phyloP scores from a whole-genome alignment of 306 rosid species.

The Carpinus fangiana region DNA sequence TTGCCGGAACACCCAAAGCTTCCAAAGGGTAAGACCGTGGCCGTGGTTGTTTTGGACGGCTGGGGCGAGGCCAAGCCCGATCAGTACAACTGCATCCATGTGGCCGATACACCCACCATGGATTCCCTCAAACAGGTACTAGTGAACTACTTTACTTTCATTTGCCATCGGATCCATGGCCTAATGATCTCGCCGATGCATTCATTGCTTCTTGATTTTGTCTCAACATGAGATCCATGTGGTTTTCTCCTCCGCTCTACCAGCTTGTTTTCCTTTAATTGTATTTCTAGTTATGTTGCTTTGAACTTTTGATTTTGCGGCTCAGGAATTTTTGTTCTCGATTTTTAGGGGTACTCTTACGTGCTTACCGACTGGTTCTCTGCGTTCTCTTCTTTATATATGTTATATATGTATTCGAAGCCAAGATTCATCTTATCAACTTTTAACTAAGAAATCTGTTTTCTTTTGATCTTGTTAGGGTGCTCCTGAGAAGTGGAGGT shows the following conservation, averaged over 20 bases:
- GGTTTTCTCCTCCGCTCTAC: neutral
- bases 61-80: conserved; percentile 93
- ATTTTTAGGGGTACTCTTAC: too few relatives aligned
- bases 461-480: conserved; percentile 41
- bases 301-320: neutral
- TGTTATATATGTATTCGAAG: too few relatives aligned
- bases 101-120: conserved; percentile 91
- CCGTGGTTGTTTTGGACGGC: conserved; percentile 82
- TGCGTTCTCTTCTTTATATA: too few relatives aligned
- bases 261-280: neutral
- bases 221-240: neutral
- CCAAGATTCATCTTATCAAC: neutral
- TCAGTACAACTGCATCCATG: conserved; percentile 80
- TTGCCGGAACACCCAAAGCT: conserved; percentile 93
- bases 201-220: neutral
- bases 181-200: neutral
- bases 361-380: neutral
- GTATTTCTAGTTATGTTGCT: too few relatives aligned
- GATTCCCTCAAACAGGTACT: conserved; percentile 82
- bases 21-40: conserved; percentile 83
- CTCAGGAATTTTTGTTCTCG: neutral
- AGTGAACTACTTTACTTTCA: neutral
- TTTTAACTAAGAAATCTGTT: neutral
- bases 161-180: neutral
- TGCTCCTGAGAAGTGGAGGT: conserved; percentile 86